Conservation (phyloP, 192 early-diverging fungal genomes). For the Gigaspora rosea region DNA sequence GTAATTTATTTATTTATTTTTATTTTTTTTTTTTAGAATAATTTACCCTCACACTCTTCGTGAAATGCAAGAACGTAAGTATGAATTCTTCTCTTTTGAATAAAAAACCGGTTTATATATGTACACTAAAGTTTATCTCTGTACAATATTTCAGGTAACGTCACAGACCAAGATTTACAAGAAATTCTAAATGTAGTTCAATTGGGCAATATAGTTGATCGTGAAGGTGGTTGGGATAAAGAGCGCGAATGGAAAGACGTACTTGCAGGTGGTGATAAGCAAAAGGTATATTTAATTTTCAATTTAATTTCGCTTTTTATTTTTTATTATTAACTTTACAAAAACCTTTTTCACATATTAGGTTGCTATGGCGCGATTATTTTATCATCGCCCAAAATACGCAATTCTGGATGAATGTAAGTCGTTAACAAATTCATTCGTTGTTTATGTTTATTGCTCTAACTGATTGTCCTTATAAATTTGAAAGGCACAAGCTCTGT, state of each 20-base stretch:
- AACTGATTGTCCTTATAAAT: slow-evolving; percentile 23
- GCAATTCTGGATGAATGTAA: slow-evolving; percentile 98
- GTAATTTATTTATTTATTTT: background rate
- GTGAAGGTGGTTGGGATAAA: slow-evolving; percentile 89
- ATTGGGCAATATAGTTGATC: slow-evolving; percentile 77
- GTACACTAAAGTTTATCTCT: background rate
- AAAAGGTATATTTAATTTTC: slow-evolving; percentile 56
- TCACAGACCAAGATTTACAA: slow-evolving; percentile 78
- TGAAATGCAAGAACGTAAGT: slow-evolving; percentile 67
- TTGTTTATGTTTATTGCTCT: background rate
- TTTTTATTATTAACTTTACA: background rate
- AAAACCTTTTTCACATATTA: slow-evolving; percentile 16
- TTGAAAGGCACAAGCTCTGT: slow-evolving; percentile 70
- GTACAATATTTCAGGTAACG: slow-evolving; percentile 40
- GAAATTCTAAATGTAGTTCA: slow-evolving; percentile 84
- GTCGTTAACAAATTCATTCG: slow-evolving; percentile 29
- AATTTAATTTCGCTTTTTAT: background rate
- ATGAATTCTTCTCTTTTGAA: background rate
- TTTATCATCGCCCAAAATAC: slow-evolving; percentile 94
- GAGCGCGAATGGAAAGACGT: slow-evolving; percentile 90
- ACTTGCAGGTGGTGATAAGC: slow-evolving; percentile 96
- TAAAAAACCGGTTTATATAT: background rate
- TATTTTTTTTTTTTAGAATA: slow-evolving; percentile 51
- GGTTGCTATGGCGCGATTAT: slow-evolving; percentile 95
- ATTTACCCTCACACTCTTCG: slow-evolving; percentile 91